phyloP scores from a whole-genome alignment of 805 yeast genomes.

The Candida multigemmis region DNA sequence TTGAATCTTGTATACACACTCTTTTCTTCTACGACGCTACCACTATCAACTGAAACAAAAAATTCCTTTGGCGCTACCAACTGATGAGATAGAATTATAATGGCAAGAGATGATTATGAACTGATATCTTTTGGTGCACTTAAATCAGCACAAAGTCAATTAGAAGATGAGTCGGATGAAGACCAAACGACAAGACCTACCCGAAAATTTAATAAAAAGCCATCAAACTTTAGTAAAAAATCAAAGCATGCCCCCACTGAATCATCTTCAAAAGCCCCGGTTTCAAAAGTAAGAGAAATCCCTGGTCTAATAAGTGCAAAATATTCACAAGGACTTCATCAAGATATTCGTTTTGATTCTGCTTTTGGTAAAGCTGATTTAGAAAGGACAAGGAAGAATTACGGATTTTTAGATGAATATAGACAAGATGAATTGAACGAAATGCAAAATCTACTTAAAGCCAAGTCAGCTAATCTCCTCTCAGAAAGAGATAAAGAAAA shows the following conservation, averaged over 20 bases:
- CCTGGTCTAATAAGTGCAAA: constrained; percentile 50
- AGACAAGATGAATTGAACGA: constrained; percentile 63
- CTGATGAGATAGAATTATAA: too few relatives aligned
- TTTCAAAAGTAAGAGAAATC: constrained; percentile 60
- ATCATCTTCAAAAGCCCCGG: constrained; percentile 63
- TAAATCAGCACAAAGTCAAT: constrained; percentile 47
- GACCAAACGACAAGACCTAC: not conserved
- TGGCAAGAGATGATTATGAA: constrained; percentile 43
- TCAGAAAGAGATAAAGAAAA: constrained; percentile 40
- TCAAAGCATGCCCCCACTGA: constrained; percentile 87
- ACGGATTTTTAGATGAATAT: constrained; percentile 80
- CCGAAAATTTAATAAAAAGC: not conserved
- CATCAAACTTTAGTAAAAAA: constrained; percentile 18
- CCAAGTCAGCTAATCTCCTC: constrained; percentile 34
- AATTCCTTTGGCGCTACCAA: not conserved
- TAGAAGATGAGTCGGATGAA: constrained; percentile 12
- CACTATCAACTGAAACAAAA: constrained; percentile 1
- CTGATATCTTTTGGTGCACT: constrained; percentile 59
- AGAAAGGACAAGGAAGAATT: constrained; percentile 59
- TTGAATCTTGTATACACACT: too few relatives aligned
- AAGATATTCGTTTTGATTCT: constrained; percentile 86
- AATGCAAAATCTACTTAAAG: constrained; percentile 47
- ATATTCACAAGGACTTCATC: constrained; percentile 37
- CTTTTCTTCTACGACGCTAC: too few relatives aligned
- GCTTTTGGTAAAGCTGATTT: constrained; percentile 81